Evolutionary conservation across 805 yeast species (phyloP).

Genomic region (Wickerhamiella spandovensis): DNA sequence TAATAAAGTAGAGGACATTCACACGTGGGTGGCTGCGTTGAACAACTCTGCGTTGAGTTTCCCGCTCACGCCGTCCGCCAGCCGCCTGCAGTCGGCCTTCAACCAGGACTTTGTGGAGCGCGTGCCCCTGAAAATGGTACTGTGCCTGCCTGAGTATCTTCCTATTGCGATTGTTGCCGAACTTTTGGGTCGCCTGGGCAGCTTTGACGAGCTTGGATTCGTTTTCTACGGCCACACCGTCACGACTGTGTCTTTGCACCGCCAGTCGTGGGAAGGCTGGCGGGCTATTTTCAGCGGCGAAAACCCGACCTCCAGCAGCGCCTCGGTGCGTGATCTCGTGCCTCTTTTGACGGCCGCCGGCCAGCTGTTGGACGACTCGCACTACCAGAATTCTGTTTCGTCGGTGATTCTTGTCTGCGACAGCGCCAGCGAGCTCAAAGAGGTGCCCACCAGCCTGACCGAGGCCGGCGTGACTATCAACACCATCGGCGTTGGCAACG

Average conservation of each 20-base stretch:
- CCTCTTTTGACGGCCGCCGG: neutral
- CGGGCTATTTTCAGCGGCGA: neutral
- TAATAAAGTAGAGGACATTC: slow-evolving; percentile 2
- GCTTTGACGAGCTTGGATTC: slow-evolving; percentile 8
- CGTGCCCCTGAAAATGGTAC: slow-evolving; percentile 3
- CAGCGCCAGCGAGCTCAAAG: neutral
- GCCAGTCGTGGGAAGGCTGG: slow-evolving; percentile 7
- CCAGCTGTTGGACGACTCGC: neutral
- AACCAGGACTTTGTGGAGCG: slow-evolving; percentile 4
- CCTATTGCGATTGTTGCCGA: slow-evolving; percentile 2
- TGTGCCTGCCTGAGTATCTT: slow-evolving; percentile 5
- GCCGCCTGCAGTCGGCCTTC: neutral
- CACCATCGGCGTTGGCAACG: slow-evolving; percentile 3
- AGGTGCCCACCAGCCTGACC: neutral
- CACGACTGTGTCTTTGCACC: neutral
- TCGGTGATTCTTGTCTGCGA: neutral
- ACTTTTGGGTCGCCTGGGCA: slow-evolving; percentile 6
- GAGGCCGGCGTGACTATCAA: neutral
- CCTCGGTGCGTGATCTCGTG: neutral
- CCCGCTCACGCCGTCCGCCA: slow-evolving; percentile 3
- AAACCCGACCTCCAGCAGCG: neutral
- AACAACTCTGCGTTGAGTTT: slow-evolving; percentile 4
- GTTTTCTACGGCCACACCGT: slow-evolving; percentile 2
- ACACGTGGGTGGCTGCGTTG: slow-evolving; percentile 5
- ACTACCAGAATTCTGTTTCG: neutral